A percentile compares a stretch with the other conserved stretches of the same genome.
These are phyloP conservation scores for Moricandia moricandioides DNA, from an alignment of 345 rosid genomes.

Conservation along the genomic window DNA sequence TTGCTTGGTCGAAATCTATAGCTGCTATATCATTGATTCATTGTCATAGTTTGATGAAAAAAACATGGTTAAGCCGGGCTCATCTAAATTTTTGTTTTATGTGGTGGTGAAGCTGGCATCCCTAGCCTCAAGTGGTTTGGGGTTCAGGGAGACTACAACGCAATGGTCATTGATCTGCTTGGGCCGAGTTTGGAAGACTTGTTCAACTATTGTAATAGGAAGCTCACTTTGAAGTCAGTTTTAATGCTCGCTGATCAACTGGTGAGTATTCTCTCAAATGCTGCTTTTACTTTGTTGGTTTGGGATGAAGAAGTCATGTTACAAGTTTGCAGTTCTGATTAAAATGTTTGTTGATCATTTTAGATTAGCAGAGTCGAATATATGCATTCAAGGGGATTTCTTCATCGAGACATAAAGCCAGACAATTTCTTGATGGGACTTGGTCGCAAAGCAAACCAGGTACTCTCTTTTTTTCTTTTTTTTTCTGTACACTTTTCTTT, in stretches of 20 bases:
- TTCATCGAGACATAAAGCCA: slow-evolving; percentile 65
- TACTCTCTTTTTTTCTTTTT: background rate
- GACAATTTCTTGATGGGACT: slow-evolving; percentile 65
- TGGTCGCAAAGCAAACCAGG: slow-evolving; percentile 72
- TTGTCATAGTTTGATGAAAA: background rate
- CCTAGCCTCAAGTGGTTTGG: slow-evolving; percentile 91
- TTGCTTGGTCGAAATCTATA: background rate
- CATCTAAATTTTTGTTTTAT: background rate
- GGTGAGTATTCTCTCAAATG: slow-evolving; percentile 38
- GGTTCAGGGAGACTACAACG: slow-evolving; percentile 72
- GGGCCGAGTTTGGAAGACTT: slow-evolving; percentile 90
- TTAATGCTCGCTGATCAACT: slow-evolving; percentile 89
- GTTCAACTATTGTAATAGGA: slow-evolving; percentile 77
- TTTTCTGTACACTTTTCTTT: background rate
- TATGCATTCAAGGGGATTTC: slow-evolving; percentile 63
- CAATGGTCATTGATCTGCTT: slow-evolving; percentile 86
- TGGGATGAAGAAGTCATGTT: no score
- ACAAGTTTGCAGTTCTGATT: slow-evolving; percentile 31
- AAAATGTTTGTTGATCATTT: slow-evolving; percentile 27
- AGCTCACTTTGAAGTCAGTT: slow-evolving; percentile 69
- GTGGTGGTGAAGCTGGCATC: slow-evolving; percentile 64
- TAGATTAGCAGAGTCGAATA: slow-evolving; percentile 64
- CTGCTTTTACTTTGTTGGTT: background rate
- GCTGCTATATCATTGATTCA: background rate
- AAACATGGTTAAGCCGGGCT: background rate